phyloP scores from a whole-genome alignment of 73 alveolate genomes.

The Symbiodinium natans region DNA sequence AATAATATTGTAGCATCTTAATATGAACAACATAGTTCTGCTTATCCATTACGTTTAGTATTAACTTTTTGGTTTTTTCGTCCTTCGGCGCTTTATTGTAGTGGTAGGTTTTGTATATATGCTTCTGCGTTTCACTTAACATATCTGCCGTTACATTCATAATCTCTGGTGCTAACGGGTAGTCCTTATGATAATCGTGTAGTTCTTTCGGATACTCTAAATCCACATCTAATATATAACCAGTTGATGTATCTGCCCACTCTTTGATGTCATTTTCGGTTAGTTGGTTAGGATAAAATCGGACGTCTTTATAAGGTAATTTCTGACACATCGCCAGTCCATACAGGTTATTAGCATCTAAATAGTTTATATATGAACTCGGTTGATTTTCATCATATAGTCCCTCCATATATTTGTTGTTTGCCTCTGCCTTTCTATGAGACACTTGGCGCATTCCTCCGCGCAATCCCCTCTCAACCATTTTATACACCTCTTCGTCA shows the following conservation, averaged over 20 bases:
- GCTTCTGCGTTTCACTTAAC: not conserved
- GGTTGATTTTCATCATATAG: not conserved
- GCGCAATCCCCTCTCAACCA: too few species aligned
- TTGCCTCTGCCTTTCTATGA: not conserved
- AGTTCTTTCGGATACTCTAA: not conserved
- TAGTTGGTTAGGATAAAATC: not conserved
- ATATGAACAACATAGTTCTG: not conserved
- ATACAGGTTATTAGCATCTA: not conserved
- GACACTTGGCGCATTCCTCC: not conserved
- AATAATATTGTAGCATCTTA: not conserved
- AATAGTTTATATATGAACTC: not conserved
- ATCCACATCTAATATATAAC: not conserved
- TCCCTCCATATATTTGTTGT: constrained; percentile 15
- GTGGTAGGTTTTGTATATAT: not conserved
- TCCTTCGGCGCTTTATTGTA: not conserved
- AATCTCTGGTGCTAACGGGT: constrained; percentile 7
- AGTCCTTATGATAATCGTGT: constrained; percentile 11
- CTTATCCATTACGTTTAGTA: not conserved
- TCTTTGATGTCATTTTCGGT: not conserved
- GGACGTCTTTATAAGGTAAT: not conserved
- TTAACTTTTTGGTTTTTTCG: not conserved
- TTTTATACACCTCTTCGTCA: not conserved
- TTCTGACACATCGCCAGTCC: constrained; percentile 8
- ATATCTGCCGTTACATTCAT: not conserved
- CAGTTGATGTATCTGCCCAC: not conserved